These are phyloP conservation scores for Hypericum perforatum DNA, from an alignment of 345 rosid genomes.

Conservation along the genomic window DNA sequence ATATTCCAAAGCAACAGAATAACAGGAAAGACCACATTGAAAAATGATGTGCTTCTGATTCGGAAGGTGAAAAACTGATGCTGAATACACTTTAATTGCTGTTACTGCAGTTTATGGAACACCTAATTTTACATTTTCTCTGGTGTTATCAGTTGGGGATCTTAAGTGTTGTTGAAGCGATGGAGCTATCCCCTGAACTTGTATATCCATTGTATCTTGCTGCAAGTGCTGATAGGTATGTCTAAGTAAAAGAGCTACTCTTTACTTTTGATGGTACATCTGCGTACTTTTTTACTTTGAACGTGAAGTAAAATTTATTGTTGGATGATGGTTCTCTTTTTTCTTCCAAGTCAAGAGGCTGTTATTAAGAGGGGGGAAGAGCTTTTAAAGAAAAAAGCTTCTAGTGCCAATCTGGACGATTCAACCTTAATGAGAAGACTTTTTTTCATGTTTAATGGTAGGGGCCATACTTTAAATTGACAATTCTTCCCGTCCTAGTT, in stretches of 20 bases:
- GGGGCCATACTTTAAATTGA: constrained; percentile 13
- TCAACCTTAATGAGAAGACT: constrained; percentile 53
- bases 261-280: constrained; percentile 7
- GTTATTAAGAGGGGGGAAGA: constrained; percentile 83
- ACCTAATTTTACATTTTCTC: constrained; percentile 12
- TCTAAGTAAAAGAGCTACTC: not conserved
- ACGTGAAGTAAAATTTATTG: constrained; percentile 13
- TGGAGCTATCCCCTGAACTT: constrained; percentile 64
- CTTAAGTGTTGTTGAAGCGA: constrained; percentile 72
- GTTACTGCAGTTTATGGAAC: not conserved
- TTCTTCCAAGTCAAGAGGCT: constrained; percentile 62
- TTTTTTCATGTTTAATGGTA: constrained; percentile 74
- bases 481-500: not conserved
- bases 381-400: constrained; percentile 68
- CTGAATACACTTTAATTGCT: constrained; percentile 7
- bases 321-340: constrained; percentile 17
- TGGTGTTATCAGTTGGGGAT: constrained; percentile 55
- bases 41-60: constrained; percentile 50
- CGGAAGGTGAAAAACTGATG: constrained; percentile 51
- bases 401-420: constrained; percentile 69
- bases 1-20: constrained; percentile 60
- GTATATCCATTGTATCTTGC: constrained; percentile 70
- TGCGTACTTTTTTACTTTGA: constrained; percentile 2
- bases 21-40: constrained; percentile 59
- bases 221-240: constrained; percentile 71